Base-by-base conservation (phyloP, 371 early-diverging fungal genomes). In the Zychaea mexicana region DNA sequence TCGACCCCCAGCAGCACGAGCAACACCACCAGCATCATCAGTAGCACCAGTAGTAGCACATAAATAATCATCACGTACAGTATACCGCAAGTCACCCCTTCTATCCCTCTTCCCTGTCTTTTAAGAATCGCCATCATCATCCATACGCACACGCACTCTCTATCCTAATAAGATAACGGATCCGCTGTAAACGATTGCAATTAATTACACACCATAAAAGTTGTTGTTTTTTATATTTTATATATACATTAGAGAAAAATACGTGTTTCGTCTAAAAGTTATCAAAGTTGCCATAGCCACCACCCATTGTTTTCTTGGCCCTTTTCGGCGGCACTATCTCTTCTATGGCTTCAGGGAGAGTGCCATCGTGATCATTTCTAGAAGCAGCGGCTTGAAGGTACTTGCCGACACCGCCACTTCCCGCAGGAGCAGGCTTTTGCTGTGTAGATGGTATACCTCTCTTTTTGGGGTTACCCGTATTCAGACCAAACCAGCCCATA, bases 401-500 rank as follows among this genome's bases (percentile, higher is more conserved):
- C 70, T 86, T 92, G 21, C 94, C 94, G 28, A 92, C 85, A 24
- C 82, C 77, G 4, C 65, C 73, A 15, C 65, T 15, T 12, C 17
- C 3, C 0, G 4, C 2, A 42, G 42, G 15, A 12, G 7, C 67
- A 32, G 67, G 68, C 21, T 76, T 72, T 9, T 19, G n/a, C 10
- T 6, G 4, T 5, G 49, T 9, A 9, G 49, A 49, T 19, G 49
- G 49, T 24, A 49, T 24, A 24, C 49, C 49, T 49, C 26, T 49
- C 49, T 24, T 49, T 32, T 31, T 52, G n/a, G 26, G 49, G 26
- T 31, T 55, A 10, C 30, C 56, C 13, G 88, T 71, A 57, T 81
- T 86, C 3, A 88, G 87, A 1, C 91, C 90, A 72, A 92, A 89
- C 91, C 91, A 91, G 0, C 88, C 92, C 79, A 84, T 83, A 3